Evolutionary conservation across 129 eudicot genomes (phyloP).

Genomic region (Flaveria trinervia): DNA sequence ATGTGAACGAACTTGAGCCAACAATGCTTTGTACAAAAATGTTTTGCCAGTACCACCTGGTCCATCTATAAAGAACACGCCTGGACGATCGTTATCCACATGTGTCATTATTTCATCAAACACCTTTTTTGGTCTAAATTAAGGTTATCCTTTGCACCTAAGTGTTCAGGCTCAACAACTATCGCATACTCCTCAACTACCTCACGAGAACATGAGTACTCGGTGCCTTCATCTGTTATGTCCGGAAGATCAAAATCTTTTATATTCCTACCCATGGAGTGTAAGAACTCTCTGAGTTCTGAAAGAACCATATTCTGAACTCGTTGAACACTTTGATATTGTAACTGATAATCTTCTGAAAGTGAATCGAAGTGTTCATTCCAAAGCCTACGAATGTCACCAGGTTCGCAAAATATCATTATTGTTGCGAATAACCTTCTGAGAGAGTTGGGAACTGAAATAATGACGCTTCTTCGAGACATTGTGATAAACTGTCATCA

Average conservation of each 20-base stretch:
- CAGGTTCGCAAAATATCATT: constrained; percentile 6
- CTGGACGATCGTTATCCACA: too few species aligned
- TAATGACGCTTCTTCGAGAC: constrained; percentile 16
- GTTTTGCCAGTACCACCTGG: too few species aligned
- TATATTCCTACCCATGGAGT: not conserved
- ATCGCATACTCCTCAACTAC: constrained; percentile 2
- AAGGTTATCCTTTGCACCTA: too few species aligned
- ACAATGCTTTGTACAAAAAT: too few species aligned
- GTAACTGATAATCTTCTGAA: too few species aligned
- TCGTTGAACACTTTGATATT: too few species aligned
- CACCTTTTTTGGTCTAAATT: too few species aligned
- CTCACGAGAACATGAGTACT: not conserved
- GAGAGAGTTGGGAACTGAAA: constrained; percentile 18
- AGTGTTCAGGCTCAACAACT: not conserved
- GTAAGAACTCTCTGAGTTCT: not conserved
- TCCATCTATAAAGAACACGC: too few species aligned
- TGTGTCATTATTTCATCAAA: too few species aligned
- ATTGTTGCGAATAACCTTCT: not conserved
- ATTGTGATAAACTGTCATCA: not conserved
- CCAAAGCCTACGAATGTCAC: constrained; percentile 14
- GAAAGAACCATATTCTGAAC: not conserved
- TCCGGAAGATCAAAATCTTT: not conserved
- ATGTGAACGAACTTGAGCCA: too few species aligned
- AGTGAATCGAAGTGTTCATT: not conserved
- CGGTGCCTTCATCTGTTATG: not conserved